Evolutionary conservation across 2,329 filamentous ascomycete genomes (phyloP).

Genomic region (Tolypocladium tundrense): DNA sequence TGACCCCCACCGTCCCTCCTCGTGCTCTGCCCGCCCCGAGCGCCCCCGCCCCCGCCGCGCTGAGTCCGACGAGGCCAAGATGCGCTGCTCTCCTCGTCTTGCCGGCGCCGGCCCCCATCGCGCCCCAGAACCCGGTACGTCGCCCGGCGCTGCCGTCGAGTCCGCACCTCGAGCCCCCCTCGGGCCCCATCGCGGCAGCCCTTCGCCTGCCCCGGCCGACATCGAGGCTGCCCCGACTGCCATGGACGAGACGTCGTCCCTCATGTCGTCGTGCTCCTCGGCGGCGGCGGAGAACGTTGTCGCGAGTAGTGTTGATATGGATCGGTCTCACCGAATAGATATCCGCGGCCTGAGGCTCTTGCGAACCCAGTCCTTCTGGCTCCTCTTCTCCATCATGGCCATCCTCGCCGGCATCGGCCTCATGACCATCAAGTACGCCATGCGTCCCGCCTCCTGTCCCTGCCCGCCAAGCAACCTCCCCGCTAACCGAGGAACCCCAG

Average conservation of each 20-base stretch:
- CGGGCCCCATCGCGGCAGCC: neutral
- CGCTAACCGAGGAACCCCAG: constrained; percentile 30
- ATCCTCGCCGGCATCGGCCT: constrained; percentile 87
- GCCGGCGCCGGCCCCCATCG: constrained; percentile 16
- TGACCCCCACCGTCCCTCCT: neutral
- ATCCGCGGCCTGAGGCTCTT: constrained; percentile 75
- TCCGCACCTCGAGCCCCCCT: neutral
- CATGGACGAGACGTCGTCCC: constrained; percentile 67
- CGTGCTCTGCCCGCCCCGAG: neutral
- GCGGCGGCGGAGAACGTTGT: constrained; percentile 39
- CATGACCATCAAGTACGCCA: constrained; percentile 94
- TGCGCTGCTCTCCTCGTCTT: neutral
- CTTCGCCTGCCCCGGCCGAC: neutral
- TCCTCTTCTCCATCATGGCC: constrained; percentile 77
- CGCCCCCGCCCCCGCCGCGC: neutral
- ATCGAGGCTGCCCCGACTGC: constrained; percentile 25
- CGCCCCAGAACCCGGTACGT: constrained; percentile 58
- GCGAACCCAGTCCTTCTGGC: constrained; percentile 73
- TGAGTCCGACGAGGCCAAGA: neutral
- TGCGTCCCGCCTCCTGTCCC: neutral
- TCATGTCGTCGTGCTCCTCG: constrained; percentile 59
- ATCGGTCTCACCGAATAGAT: constrained; percentile 76
- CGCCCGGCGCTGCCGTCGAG: constrained; percentile 8
- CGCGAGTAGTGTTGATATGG: constrained; percentile 55
- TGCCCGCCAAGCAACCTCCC: neutral